Evolutionary conservation across 306 rosid species (phyloP), one percentile per base, ranked within the genome.

Genomic region (Crotalaria pallida): DNA sequence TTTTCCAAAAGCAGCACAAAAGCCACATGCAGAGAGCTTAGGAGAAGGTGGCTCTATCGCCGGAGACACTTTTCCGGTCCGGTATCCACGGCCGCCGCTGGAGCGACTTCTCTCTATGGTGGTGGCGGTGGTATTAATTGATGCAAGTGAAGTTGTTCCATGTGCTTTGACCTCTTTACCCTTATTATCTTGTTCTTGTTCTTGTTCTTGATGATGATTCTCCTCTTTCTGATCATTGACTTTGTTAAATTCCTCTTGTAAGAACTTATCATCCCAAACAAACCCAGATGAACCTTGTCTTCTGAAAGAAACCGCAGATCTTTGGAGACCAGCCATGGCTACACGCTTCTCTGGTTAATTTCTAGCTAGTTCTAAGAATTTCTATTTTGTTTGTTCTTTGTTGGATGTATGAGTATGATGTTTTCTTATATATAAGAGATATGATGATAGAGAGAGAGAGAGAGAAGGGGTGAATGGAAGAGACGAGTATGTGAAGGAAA

Each of bases 11-110:
- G 82, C 81, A 1, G 74, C 47, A 75, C 98, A 89, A 19, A 74
- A 77, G 0, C 96, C 96, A 23, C 96, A 92, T 0, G 84, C 96
- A 3, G 96, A 88, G 44, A 92, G 77, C 74, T 82, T 92, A 0
- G 98, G 98, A 21, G 96, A 92, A 12, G 92, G 96, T 7, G 98
- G 98, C 19, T 92, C 98, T 2, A 88, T 78, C 8, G 91, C 87
- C 72, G 92, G 87, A 1, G 88, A 45, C 0, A 79, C 85, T 53
- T 78, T 89, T 0, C 85, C 89, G 47, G 90, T 82, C 0, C 96
- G 82, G 81, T 86, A 83, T 0, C 79, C 88, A 0, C 92, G 76
- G 7, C 56, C 85, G 18, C 78, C 91, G 6, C 84, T 83, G 71
- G 95, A 87, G 21, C 83, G 82, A 82, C 84, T 92, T 41, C 90